Evolutionary conservation across 164 flowering plant species (phyloP), one percentile per base, ranked within the genome.

Genomic region (Stephania japonica): DNA sequence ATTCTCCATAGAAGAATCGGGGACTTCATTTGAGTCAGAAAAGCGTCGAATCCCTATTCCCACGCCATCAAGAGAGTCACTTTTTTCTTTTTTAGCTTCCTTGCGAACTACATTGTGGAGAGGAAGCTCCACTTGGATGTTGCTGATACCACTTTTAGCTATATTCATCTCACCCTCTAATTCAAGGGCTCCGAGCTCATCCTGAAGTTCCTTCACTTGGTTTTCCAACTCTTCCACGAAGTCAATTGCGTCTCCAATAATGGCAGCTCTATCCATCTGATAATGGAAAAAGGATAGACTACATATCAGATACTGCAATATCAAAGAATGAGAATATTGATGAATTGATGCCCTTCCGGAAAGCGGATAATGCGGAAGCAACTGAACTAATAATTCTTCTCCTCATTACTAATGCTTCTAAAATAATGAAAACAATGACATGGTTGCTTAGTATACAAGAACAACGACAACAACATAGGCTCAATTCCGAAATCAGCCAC

Each of bases 151-250:
- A 67, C 53, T 64, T 59, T 8, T 59, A 59, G 24, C 21, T 1
- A 24, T n/a, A 24, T 59, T 59, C 64, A 59, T 59, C 24, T 59
- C 24, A 18, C 78, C 80, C 11, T 78, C 81, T 7, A 79, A 85
- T 65, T 80, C 82, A 70, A 78, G 42, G 65, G 78, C 75, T 68
- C 61, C 67, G 26, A 90, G 83, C 81, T 89, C 89, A 72, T 47
- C 24, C 13, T 73, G 69, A 23, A 77, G 75, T 32, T 72, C 70
- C n/a, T 63, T 77, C 65, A 72, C 79, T 63, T 77, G 23, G 19
- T 68, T 72, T 24, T 77, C 47, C 75, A 77, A 49, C 72, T 77
- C 75, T 42, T 38, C 44, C 6, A 77, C 53, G 50, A 43, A 77
- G 50, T 64, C 66, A 13, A 72, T 72, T 68, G 79, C 68, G 41